Conservation (phyloP, 2,329 filamentous ascomycete species). For the Chrysoporthe puriensis region DNA sequence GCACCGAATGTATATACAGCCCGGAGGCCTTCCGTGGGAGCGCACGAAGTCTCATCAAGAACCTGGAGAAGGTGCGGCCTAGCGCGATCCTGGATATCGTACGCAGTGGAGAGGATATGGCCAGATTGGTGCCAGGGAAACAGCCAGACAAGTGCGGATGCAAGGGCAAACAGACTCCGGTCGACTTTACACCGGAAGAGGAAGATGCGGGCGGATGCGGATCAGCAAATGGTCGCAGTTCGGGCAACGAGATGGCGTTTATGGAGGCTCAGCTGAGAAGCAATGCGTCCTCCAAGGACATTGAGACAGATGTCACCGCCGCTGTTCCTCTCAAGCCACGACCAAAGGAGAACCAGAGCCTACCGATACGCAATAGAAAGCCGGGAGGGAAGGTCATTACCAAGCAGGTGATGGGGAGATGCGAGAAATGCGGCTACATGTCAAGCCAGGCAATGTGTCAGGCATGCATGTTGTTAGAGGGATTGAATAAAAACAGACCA, state of each 20-base stretch:
- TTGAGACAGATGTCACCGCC: slow-evolving; percentile 69
- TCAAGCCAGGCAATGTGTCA: slow-evolving; percentile 94
- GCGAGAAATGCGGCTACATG: slow-evolving; percentile 89
- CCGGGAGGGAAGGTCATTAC: slow-evolving; percentile 33
- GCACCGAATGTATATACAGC: slow-evolving; percentile 97
- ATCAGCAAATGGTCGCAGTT: slow-evolving; percentile 65
- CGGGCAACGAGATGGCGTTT: slow-evolving; percentile 77
- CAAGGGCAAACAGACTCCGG: slow-evolving; percentile 45
- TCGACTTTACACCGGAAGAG: slow-evolving; percentile 47
- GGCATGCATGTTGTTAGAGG: slow-evolving; percentile 87
- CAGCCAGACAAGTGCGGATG: slow-evolving; percentile 52
- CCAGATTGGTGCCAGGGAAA: slow-evolving; percentile 73
- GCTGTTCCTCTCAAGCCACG: slow-evolving; percentile 42
- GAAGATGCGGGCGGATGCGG: slow-evolving; percentile 76
- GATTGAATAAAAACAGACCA: slow-evolving; percentile 78
- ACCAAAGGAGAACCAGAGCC: slow-evolving; percentile 31
- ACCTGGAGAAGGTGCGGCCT: slow-evolving; percentile 87
- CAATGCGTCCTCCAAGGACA: slow-evolving; percentile 61
- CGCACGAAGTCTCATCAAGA: slow-evolving; percentile 90
- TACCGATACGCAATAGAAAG: slow-evolving; percentile 32
- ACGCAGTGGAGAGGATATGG: slow-evolving; percentile 94
- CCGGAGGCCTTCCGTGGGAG: slow-evolving; percentile 95
- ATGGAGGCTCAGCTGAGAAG: slow-evolving; percentile 76
- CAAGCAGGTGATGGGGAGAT: slow-evolving; percentile 78
- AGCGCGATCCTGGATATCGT: slow-evolving; percentile 96